Evolutionary conservation across 768 basidiomycete genomes (phyloP).

Genomic region (Leccinum longicurvipes): DNA sequence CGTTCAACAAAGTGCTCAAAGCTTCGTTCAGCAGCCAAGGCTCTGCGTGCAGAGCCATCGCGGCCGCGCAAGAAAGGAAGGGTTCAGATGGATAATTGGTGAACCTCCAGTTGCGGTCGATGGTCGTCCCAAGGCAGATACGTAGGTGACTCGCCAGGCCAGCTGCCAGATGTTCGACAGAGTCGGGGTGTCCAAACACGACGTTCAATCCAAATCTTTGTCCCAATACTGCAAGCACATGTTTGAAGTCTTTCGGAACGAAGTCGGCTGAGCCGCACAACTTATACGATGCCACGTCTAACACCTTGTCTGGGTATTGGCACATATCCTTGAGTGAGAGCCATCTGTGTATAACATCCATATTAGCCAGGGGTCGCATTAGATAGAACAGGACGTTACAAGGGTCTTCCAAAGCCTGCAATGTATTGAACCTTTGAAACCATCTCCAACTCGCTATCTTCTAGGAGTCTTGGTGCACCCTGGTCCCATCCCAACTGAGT

Average conservation of each 20-base stretch:
- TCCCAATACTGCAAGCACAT: neutral
- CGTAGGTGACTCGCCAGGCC: constrained; percentile 12
- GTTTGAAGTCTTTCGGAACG: neutral
- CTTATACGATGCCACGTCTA: neutral
- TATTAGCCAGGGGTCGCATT: neutral
- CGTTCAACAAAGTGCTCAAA: neutral
- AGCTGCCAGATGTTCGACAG: neutral
- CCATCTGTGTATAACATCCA: constrained; percentile 2
- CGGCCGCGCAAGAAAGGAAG: constrained; percentile 9
- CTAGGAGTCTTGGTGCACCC: neutral
- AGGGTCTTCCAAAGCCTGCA: neutral
- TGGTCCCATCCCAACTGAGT: neutral
- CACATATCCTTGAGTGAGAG: neutral
- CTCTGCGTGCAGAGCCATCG: neutral
- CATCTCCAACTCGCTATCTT: neutral
- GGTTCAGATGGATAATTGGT: constrained; percentile 17
- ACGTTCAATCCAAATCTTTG: constrained; percentile 4
- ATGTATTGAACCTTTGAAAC: neutral
- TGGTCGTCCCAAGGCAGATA: constrained; percentile 2
- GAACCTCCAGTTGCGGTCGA: constrained; percentile 8
- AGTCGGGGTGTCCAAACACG: neutral
- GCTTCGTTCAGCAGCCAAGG: neutral
- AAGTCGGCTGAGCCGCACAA: neutral
- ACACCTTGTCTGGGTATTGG: neutral
- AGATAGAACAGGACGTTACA: no score